A percentile compares a stretch with the other conserved stretches of the same genome.
Conservation (phyloP, 2,329 filamentous ascomycete genomes). For the Trichoderma sp. region DNA sequence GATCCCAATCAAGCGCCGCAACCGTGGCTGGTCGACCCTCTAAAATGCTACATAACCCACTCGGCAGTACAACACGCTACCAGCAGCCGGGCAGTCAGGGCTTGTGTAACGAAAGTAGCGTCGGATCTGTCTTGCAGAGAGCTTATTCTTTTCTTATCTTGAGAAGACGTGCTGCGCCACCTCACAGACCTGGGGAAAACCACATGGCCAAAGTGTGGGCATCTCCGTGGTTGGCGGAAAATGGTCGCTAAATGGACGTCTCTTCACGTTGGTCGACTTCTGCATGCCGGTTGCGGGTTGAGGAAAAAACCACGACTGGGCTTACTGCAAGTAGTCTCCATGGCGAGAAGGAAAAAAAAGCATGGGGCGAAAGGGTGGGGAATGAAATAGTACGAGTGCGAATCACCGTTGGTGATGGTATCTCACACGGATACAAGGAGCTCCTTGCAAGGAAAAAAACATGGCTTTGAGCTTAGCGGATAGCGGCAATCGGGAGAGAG, state of each 20-base stretch:
- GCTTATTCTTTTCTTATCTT: slow-evolving; percentile 13
- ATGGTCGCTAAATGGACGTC: neutral
- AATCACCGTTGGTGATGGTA: neutral
- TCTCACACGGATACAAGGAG: neutral
- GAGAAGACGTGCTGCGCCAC: neutral
- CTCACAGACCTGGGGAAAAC: neutral
- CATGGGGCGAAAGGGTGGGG: neutral
- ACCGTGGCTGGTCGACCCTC: neutral
- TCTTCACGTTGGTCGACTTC: neutral
- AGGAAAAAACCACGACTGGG: neutral
- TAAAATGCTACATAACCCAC: neutral
- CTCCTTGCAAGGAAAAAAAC: neutral
- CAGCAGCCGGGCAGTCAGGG: neutral
- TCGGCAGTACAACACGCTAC: slow-evolving; percentile 1
- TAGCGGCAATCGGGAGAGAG: neutral
- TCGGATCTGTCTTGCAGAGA: slow-evolving; percentile 5
- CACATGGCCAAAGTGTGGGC: neutral
- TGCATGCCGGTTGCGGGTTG: neutral
- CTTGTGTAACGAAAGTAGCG: neutral
- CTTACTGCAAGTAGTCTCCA: neutral
- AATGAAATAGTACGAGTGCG: neutral
- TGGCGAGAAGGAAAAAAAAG: neutral
- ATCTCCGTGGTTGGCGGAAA: neutral
- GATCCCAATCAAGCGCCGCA: neutral
- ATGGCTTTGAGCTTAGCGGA: neutral